Conservation (phyloP, 345 rosid species). For the Citrus unshiu region DNA sequence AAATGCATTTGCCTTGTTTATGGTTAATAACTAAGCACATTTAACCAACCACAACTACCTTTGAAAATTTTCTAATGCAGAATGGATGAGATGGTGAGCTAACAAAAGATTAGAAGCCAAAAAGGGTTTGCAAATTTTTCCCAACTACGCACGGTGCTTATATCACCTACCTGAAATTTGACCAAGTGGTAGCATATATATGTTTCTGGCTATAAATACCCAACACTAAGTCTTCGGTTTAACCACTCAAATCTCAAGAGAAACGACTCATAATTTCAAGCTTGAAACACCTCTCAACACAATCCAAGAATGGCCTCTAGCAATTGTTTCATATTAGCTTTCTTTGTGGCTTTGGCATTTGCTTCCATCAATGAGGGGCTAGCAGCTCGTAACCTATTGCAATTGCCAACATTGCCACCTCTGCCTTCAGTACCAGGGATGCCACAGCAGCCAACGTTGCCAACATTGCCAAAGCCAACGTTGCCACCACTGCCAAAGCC, state of each 20-base stretch:
- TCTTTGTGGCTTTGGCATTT: constrained; percentile 11
- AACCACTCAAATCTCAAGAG: background rate
- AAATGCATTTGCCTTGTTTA: background rate
- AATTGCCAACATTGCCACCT: constrained; percentile 5
- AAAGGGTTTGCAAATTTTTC: background rate
- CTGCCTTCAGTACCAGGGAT: too few species aligned
- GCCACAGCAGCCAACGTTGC: background rate
- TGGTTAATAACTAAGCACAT: background rate
- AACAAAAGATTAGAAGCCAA: background rate
- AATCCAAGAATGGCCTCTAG: constrained; percentile 10
- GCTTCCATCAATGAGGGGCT: constrained; percentile 7
- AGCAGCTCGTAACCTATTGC: constrained; percentile 18
- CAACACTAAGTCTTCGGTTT: background rate
- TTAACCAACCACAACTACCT: background rate
- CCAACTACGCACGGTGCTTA: background rate
- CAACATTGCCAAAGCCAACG: background rate
- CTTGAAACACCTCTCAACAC: background rate
- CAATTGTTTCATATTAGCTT: background rate
- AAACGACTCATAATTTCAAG: background rate
- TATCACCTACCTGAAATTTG: background rate
- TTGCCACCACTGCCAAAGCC: too few species aligned
- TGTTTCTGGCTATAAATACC: background rate
- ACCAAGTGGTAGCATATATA: background rate
- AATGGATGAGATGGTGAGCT: background rate
- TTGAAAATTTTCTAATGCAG: background rate